phyloP scores from a whole-genome alignment of 805 yeast species.

The Yarrowia divulgata region DNA sequence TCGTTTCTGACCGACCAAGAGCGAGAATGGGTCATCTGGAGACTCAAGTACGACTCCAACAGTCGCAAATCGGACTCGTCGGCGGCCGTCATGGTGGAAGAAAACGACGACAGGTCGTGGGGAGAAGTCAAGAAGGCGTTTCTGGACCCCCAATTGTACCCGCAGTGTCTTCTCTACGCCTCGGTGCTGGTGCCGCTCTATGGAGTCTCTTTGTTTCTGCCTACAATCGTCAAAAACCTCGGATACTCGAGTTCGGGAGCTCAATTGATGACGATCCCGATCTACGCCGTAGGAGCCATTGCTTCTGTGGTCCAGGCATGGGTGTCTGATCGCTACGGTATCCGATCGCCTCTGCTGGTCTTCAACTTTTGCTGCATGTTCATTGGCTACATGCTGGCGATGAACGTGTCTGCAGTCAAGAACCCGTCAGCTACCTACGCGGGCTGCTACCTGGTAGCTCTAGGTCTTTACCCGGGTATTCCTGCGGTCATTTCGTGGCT shows the following conservation, averaged over 20 bases:
- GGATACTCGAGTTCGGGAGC: conserved; percentile 69
- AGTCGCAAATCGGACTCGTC: neutral
- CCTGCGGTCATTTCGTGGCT: conserved; percentile 67
- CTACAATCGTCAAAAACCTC: conserved; percentile 60
- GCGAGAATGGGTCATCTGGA: conserved; percentile 49
- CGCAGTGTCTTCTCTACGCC: conserved; percentile 60
- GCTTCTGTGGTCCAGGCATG: conserved; percentile 42
- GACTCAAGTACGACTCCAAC: conserved; percentile 34
- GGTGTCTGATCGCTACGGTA: conserved; percentile 49
- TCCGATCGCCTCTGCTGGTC: conserved; percentile 47
- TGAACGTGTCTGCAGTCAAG: conserved; percentile 53
- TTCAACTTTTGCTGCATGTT: conserved; percentile 47
- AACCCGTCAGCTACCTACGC: conserved; percentile 51
- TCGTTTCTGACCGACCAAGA: conserved; percentile 61
- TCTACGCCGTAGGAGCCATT: conserved; percentile 53
- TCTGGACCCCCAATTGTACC: conserved; percentile 60
- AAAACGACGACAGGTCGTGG: conserved; percentile 53
- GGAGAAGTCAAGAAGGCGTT: conserved; percentile 56
- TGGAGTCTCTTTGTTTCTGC: conserved; percentile 67
- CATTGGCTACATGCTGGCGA: conserved; percentile 54
- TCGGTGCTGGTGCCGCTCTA: conserved; percentile 64
- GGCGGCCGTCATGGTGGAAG: neutral
- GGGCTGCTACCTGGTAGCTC: conserved; percentile 63
- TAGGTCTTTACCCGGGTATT: conserved; percentile 65
- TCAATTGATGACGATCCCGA: conserved; percentile 58